Base-by-base conservation (phyloP, 371 early-diverging fungal genomes). In the Dichotomocladium elegans region DNA sequence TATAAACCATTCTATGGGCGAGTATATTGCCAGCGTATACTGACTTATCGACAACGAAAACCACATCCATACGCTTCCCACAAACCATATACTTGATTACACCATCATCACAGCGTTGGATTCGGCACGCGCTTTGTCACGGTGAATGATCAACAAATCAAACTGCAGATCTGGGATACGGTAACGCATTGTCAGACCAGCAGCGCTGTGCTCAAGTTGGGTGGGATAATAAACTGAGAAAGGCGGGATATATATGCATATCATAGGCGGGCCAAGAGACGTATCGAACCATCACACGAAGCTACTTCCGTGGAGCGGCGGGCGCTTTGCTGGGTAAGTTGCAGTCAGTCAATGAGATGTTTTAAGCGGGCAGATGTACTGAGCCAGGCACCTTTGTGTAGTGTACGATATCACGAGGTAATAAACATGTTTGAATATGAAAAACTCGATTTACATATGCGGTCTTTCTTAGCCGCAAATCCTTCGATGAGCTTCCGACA, bases 111-210 rank as follows among this genome's bases (percentile, higher is more conserved):
- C n/a, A 84, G 86, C 51, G 92, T 91, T 34, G 92, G 88, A 56
- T 91, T 90, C 70, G 92, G 92, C 26, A 85, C 92, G 41, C 81
- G 87, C 34, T 87, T 89, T 50, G 82, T 91, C 56, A 79, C 74
- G 28, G 76, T 95, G 41, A 87, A 88, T 48, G 82, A 82, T 51
- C 87, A 89, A 58, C 86, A 83, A 59, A 87, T 98, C 62, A 97
- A 97, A 73, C 81, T 99, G 19, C 98, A 98, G 27, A 93, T 99
- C 48, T 99, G 99, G 99, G 99, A 99, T 70, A 98, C 99, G 14
- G 95, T 93, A 64, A 83, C 87, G 15, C 80, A 81, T 34, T 49
- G n/a, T n/a, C n/a, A n/a, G n/a, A n/a, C n/a, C 24, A 17, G 24
- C 41, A 3, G n/a, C n/a, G n/a, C n/a, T n/a, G n/a, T n/a, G n/a